A percentile compares a stretch with the other conserved stretches of the same genome.
Conservation (phyloP, 2,329 filamentous ascomycete genomes). For the Stagonosporopsis vannaccii region DNA sequence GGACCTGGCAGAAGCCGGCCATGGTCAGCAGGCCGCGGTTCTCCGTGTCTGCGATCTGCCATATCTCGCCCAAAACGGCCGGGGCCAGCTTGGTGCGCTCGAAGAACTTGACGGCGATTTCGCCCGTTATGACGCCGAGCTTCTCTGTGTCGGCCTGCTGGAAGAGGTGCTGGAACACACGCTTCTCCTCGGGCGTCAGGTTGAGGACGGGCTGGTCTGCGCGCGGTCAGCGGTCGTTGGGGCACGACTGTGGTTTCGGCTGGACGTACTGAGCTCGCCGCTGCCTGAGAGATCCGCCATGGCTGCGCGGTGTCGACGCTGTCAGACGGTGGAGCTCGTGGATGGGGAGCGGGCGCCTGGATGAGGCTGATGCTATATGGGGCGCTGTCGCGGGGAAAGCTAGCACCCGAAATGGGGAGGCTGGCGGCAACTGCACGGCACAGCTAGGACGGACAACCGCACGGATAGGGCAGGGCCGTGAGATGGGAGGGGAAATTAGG, state of each 20-base stretch:
- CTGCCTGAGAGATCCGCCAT: conserved; percentile 48
- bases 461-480: conserved; percentile 4
- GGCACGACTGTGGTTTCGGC: neutral
- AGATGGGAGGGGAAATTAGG: conserved; percentile 6
- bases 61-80: conserved; percentile 90
- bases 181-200: conserved; percentile 89
- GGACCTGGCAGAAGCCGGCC: conserved; percentile 88
- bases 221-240: conserved; percentile 29
- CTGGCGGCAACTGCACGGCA: conserved; percentile 27
- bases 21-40: conserved; percentile 94
- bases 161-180: conserved; percentile 91
- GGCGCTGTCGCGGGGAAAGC: conserved; percentile 39
- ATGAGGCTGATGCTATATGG: conserved; percentile 44
- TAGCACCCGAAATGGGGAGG: conserved; percentile 30
- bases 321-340: conserved; percentile 25
- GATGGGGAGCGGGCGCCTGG: conserved; percentile 32
- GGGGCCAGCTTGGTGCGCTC: conserved; percentile 92
- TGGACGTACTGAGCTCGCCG: conserved; percentile 44
- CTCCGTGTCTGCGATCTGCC: conserved; percentile 97
- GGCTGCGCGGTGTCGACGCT: conserved; percentile 28
- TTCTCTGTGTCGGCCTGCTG: conserved; percentile 89
- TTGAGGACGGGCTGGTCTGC: conserved; percentile 70
- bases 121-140: conserved; percentile 92
- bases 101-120: conserved; percentile 96
- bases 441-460: conserved; percentile 4